Evolutionary conservation across 2,329 filamentous ascomycete species (phyloP), one percentile per base, ranked within the genome.

Genomic region (Dothideomycetes sp.): DNA sequence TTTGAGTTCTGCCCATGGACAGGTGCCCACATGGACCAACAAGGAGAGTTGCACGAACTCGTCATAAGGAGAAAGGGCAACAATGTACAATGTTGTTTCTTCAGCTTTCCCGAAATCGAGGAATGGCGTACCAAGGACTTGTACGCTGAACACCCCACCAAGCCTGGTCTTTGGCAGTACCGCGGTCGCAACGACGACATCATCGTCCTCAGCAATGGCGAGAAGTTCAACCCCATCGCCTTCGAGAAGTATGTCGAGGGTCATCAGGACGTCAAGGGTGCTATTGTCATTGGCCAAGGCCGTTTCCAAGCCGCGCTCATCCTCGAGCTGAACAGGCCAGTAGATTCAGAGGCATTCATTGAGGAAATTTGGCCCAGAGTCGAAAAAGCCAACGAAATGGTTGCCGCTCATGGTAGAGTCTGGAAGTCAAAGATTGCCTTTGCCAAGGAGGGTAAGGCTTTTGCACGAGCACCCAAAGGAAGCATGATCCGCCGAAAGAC

Each of bases 351-450:
- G 32, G 38, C 38, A 31, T 45, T 64, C 2, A 43, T 71, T 3
- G 60, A 70, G 4, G 55, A 56, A 31, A 59, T 73, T 4, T 72
- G 68, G 68, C 53, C 57, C 0, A 52, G 48, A 0, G 57, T 73
- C 0, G 56, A 70, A 37, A 46, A 54, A 17, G 67, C 66, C 0
- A 73, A 73, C 33, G 46, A 52, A 2, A 43, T 49, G 0, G 57
- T 60, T 10, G 57, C 60, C 1, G 58, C 60, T 10, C 65, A 68
- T 46, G 61, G 57, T 3, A 61, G 63, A 29, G 51, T 74, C 2
- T 57, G 56, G 37, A 62, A 59, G 43, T 57, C 59, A 19, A 65
- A 61, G 38, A 58, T 72, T 19, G 52, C 60, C 0, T 53, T 72
- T 36, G 53, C 65, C 0, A 55, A 60, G 9, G 55, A 54, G 10